phyloP scores from a whole-genome alignment of 306 rosid genomes.

The Sphenostylis stenocarpa region DNA sequence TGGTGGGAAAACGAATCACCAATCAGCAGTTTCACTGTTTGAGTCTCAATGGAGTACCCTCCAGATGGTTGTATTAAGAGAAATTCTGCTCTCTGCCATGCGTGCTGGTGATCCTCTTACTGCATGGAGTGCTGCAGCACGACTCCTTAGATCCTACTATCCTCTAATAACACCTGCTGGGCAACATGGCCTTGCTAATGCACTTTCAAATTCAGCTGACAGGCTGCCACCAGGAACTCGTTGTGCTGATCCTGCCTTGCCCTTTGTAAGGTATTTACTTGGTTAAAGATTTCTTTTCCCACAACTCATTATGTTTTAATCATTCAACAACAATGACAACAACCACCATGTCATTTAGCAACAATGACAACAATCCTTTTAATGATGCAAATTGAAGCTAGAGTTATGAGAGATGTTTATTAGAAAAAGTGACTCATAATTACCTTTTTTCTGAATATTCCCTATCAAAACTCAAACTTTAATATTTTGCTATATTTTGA shows the following conservation, averaged over 20 bases:
- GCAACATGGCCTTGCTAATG: constrained; percentile 91
- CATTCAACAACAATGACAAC: not conserved
- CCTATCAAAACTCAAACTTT: not conserved
- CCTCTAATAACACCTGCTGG: constrained; percentile 93
- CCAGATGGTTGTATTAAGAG: constrained; percentile 96
- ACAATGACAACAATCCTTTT: constrained; percentile 2
- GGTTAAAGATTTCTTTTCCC: constrained; percentile 12
- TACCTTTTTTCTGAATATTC: constrained; percentile 5
- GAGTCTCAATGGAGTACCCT: constrained; percentile 98
- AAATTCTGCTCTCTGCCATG: constrained; percentile 88
- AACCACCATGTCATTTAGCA: not conserved
- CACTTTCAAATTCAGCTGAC: constrained; percentile 86
- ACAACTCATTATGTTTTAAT: not conserved
- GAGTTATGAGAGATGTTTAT: constrained; percentile 15
- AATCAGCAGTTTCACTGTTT: constrained; percentile 79
- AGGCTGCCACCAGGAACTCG: constrained; percentile 93
- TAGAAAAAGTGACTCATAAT: not conserved
- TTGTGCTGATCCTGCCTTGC: constrained; percentile 90
- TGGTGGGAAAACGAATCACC: constrained; percentile 71
- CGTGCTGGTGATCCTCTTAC: constrained; percentile 99
- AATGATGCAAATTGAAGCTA: not conserved
- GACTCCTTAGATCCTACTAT: constrained; percentile 89
- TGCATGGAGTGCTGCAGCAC: constrained; percentile 99
- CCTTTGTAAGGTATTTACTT: constrained; percentile 77
- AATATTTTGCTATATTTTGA: not conserved